Base-by-base conservation (phyloP, 441 rosid species). In the Omphalea diandra region DNA sequence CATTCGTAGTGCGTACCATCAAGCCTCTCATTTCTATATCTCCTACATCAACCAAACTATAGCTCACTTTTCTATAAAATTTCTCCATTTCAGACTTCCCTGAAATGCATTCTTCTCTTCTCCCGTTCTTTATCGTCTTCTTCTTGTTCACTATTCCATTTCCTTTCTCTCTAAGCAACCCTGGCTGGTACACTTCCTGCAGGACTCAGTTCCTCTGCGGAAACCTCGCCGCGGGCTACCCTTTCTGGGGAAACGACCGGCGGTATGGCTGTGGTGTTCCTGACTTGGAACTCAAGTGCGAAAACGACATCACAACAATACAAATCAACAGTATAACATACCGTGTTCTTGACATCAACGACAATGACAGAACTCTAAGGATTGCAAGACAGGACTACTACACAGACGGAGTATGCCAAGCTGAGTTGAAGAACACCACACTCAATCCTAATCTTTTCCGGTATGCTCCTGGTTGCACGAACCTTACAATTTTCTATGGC, bases 381-480 rank as follows among this genome's bases (percentile, higher is more conserved):
- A 61, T 86, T 47, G 69, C 81, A 0, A 79, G 88, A 65, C 55
- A 77, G 54, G 92, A n/a, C n/a, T n/a, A 89, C 62, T 83, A 27
- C 71, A 7, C 24, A 46, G 32, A 56, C 2, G 77, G 70, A 47
- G 6, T 77, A 56, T 88, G 90, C 7, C 3, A 65, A 0, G 46
- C 52, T 18, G 20, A 73, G 0, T 77, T 76, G 7, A 14, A 36
- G 11, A 55, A 68, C 74, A 44, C 84, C 15, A 69, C 79, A 4
- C 67, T 88, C 4, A 43, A 82, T 71, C 5, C 73, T 2, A 0
- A 27, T 0, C 56, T 82, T 29, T 81, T 83, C 5, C 53, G 77
- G 32, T 65, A 52, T 52, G 20, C 46, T 0, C 6, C 50, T 0
- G 73, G 54, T 50, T 86, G 44, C 67, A 50, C 27, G 24, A 77